phyloP scores from a whole-genome alignment of 345 rosid species.

The Populus simonii region DNA sequence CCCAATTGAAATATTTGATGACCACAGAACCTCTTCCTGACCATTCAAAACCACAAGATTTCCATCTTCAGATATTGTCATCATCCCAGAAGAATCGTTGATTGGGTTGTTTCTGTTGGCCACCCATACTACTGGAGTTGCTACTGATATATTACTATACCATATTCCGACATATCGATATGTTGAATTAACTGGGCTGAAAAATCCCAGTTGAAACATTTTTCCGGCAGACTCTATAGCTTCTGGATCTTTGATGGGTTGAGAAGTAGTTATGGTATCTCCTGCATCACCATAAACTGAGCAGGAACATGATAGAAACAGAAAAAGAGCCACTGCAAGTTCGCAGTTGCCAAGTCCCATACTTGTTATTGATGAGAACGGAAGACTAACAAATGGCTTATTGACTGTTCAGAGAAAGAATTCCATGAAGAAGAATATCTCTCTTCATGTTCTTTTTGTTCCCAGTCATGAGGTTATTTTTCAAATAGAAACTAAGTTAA shows the following conservation, averaged over 20 bases:
- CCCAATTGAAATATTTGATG: no score
- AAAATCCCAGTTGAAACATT: constrained; percentile 4
- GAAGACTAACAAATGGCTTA: not conserved
- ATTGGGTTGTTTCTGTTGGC: constrained; percentile 15
- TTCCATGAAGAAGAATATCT: not conserved
- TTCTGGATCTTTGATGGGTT: constrained; percentile 9
- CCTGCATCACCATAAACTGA: not conserved
- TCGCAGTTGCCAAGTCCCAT: not conserved
- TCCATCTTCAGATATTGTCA: constrained; percentile 32
- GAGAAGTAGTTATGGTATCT: not conserved
- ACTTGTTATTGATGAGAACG: not conserved
- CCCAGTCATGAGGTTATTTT: no score
- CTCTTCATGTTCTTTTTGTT: not conserved
- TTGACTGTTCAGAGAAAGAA: not conserved
- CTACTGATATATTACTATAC: not conserved
- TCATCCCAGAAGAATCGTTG: constrained; percentile 31
- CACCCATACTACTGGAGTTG: not conserved
- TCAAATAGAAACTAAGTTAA: no score
- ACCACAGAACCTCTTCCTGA: not conserved
- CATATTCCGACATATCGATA: constrained; percentile 9
- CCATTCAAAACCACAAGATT: constrained; percentile 40
- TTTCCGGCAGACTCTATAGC: not conserved
- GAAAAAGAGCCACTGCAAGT: not conserved
- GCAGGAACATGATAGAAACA: not conserved
- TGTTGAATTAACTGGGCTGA: constrained; percentile 11